Conservation (phyloP, 2,329 filamentous ascomycete species). For the Calcarisporium arbuscula region DNA sequence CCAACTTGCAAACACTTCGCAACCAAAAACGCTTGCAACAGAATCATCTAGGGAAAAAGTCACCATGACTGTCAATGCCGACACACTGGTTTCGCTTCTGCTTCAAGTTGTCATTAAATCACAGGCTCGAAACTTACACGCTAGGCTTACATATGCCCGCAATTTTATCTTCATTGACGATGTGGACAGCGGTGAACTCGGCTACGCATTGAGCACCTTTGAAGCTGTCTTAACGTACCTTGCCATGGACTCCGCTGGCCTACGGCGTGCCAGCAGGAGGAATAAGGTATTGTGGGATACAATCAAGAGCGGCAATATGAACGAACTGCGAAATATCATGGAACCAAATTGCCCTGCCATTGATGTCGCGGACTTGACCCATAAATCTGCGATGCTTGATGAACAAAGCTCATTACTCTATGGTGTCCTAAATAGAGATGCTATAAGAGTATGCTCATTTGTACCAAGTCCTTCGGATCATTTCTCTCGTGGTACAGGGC, state of each 20-base stretch:
- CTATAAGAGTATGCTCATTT: too few relatives aligned
- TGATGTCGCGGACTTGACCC: slow-evolving; percentile 38
- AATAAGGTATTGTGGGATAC: slow-evolving; percentile 89
- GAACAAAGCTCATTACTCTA: slow-evolving; percentile 41
- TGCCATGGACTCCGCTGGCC: slow-evolving; percentile 68
- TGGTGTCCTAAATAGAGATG: too few relatives aligned
- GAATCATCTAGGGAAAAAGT: slow-evolving; percentile 43
- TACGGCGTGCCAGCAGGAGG: slow-evolving; percentile 77
- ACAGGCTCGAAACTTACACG: slow-evolving; percentile 79
- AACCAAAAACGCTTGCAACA: slow-evolving; percentile 26
- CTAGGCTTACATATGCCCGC: slow-evolving; percentile 87
- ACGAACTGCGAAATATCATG: slow-evolving; percentile 70
- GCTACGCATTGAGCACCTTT: slow-evolving; percentile 91
- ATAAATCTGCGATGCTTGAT: too few relatives aligned
- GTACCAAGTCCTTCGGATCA: slow-evolving; percentile 38
- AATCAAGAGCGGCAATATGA: slow-evolving; percentile 67
- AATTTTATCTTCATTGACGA: slow-evolving; percentile 98
- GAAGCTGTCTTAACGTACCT: slow-evolving; percentile 91
- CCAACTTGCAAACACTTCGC: slow-evolving; percentile 50
- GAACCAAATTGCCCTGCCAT: slow-evolving; percentile 57
- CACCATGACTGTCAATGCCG: slow-evolving; percentile 65
- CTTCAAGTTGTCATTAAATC: slow-evolving; percentile 89
- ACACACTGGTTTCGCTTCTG: slow-evolving; percentile 85
- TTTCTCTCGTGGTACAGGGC: slow-evolving; percentile 49
- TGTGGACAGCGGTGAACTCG: slow-evolving; percentile 91